Base-by-base conservation (phyloP, 345 rosid genomes). In the Crucihimalaya himalaica region DNA sequence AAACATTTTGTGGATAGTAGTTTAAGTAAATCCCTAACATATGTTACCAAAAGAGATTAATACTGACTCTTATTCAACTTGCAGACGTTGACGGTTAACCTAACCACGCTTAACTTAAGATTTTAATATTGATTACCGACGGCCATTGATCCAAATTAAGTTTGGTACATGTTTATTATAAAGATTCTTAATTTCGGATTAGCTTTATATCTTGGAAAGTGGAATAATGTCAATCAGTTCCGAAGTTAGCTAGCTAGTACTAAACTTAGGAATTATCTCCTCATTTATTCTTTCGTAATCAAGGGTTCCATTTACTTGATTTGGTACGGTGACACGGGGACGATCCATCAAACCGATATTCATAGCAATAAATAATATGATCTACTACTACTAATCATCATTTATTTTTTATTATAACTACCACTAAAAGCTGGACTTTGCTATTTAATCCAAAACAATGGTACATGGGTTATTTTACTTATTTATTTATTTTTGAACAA, bases 291-390 rank as follows among this genome's bases (percentile, higher is more conserved):
- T 13, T 43, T 65, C 19, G 7, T 35, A 48, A 57, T 18, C 35
- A 57, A 68, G 20, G 27, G 45, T 21, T 68, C 19, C 70, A 68
- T 52, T 68, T 53, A 16, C 70, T 68, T 69, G 16, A 69, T 63
- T 12, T 63, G 42, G 70, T 45, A 53, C 29, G 65, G 52, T 53
- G 70, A 51, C 65, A 62, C 35, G 56, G 18, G 34, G 58, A 40
- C 57, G 42, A 69, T 37, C 64, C 70, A 62, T 76, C 65, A 54
- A 62, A 62, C 74, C 51, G 15, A 68, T 62, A 32, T 50, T 12
- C 59, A 68, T 54, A 35, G 31, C 63, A 61, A 52, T 75, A 58
- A 34, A 73, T 65, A 34, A 43, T 43, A 16, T 23, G 11, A 32
- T 74, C 34, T 57, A 35, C 32, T 56, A 37, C 45, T 60, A 8